Conservation (phyloP, 2,329 filamentous ascomycete genomes). For the Boeremia exigua region DNA sequence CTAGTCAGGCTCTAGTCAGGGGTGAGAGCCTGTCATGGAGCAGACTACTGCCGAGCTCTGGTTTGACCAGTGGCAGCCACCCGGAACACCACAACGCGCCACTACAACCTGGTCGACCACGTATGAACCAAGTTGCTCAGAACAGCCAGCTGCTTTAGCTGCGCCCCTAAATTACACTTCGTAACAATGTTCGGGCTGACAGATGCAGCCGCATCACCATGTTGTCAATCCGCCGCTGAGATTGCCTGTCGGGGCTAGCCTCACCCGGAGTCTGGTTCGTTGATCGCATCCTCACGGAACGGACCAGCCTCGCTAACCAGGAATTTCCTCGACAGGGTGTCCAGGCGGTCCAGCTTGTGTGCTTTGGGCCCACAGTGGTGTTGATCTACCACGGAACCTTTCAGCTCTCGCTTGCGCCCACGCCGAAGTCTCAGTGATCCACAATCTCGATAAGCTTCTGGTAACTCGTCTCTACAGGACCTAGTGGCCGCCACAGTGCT, state of each 20-base stretch:
- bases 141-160: slow-evolving; percentile 9
- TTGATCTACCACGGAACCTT: slow-evolving; percentile 7
- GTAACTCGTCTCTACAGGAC: neutral
- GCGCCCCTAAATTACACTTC: slow-evolving; percentile 4
- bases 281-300: neutral
- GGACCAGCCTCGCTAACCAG: slow-evolving; percentile 3
- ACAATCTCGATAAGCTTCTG: slow-evolving; percentile 16
- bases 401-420: slow-evolving; percentile 10
- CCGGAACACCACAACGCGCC: slow-evolving; percentile 12
- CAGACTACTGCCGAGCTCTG: slow-evolving; percentile 8
- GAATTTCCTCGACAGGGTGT: neutral
- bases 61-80: slow-evolving; percentile 17
- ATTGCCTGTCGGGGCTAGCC: slow-evolving; percentile 2
- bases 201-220: neutral
- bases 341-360: slow-evolving; percentile 1
- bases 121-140: slow-evolving; percentile 6
- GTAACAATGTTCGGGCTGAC: slow-evolving; percentile 2
- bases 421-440: slow-evolving; percentile 7
- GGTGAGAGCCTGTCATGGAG: slow-evolving; percentile 12
- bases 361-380: neutral
- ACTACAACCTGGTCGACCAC: slow-evolving; percentile 16
- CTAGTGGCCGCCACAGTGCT: slow-evolving; percentile 10
- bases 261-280: neutral
- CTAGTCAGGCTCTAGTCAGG: slow-evolving; percentile 20
- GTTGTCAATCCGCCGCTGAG: slow-evolving; percentile 9